Conservation (phyloP, 768 basidiomycete genomes). For the Lactifluus volemus region DNA sequence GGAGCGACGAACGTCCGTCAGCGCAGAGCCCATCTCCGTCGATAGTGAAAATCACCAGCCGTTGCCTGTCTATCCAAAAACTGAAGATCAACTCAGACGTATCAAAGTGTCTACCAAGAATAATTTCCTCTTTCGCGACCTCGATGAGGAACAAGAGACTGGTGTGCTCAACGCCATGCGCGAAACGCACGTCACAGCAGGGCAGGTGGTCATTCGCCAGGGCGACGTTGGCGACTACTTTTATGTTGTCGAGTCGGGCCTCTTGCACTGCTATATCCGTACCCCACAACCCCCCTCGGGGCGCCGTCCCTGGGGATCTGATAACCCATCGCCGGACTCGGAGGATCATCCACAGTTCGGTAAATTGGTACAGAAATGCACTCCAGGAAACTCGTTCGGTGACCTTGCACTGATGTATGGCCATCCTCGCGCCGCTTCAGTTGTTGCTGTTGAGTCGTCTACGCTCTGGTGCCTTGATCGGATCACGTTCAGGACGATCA, state of each 20-base stretch:
- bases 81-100: conserved; percentile 72
- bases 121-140: conserved; percentile 92
- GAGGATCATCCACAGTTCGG: conserved; percentile 59
- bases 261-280: conserved; percentile 74
- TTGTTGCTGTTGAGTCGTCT: conserved; percentile 71
- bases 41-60: conserved; percentile 56
- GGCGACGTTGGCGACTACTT: conserved; percentile 97
- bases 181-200: conserved; percentile 60
- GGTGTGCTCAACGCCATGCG: conserved; percentile 95
- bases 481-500: conserved; percentile 96
- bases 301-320: conserved; percentile 40
- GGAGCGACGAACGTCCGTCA: conserved; percentile 88
- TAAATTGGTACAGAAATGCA: conserved; percentile 77
- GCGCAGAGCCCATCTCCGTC: conserved; percentile 91
- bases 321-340: conserved; percentile 32
- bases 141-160: conserved; percentile 92
- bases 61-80: conserved; percentile 71
- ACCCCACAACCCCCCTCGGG: conserved; percentile 47
- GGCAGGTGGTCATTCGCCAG: conserved; percentile 91
- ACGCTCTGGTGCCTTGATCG: conserved; percentile 95
- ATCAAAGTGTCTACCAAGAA: conserved; percentile 82
- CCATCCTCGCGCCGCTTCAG: conserved; percentile 91
- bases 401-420: conserved; percentile 98
- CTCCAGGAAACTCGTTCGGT: conserved; percentile 82
- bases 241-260: conserved; percentile 90